Conservation (phyloP, 2,329 filamentous ascomycete species). For the Ophiostoma fasciatum region DNA sequence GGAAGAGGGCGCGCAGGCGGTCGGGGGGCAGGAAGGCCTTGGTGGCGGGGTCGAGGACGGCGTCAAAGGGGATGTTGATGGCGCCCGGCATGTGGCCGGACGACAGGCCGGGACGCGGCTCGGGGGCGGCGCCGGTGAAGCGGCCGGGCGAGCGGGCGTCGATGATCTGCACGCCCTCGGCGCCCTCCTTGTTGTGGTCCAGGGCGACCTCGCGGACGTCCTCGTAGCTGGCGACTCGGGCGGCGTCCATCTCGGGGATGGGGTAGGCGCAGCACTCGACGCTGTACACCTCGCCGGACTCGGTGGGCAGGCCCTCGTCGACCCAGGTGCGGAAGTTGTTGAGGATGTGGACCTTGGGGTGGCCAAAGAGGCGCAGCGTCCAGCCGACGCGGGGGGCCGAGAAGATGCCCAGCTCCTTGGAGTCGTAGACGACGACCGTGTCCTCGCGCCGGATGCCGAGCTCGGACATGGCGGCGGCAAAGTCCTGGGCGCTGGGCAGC, state of each 20-base stretch:
- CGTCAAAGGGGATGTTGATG: slow-evolving; percentile 64
- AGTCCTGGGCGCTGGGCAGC: slow-evolving; percentile 69
- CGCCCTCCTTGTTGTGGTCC: slow-evolving; percentile 68
- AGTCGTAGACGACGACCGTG: slow-evolving; percentile 86
- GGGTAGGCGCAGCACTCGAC: slow-evolving; percentile 51
- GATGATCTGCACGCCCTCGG: slow-evolving; percentile 72
- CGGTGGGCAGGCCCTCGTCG: slow-evolving; percentile 64
- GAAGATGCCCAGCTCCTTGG: slow-evolving; percentile 82
- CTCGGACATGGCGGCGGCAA: slow-evolving; percentile 76
- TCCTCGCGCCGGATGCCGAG: slow-evolving; percentile 81
- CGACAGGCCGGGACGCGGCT: slow-evolving; percentile 71
- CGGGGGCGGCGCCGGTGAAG: slow-evolving; percentile 69
- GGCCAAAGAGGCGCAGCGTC: slow-evolving; percentile 84
- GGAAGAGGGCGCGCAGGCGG: slow-evolving; percentile 61
- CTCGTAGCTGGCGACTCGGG: slow-evolving; percentile 65
- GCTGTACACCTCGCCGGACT: slow-evolving; percentile 60
- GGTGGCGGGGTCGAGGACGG: slow-evolving; percentile 66
- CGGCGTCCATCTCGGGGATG: slow-evolving; percentile 42
- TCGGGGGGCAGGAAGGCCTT: slow-evolving; percentile 64
- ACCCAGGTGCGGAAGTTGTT: slow-evolving; percentile 97
- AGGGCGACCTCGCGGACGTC: slow-evolving; percentile 64
- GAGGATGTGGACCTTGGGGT: slow-evolving; percentile 72
- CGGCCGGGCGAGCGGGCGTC: slow-evolving; percentile 72
- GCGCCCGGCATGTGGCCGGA: slow-evolving; percentile 89
- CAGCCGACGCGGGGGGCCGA: slow-evolving; percentile 86